These are phyloP conservation scores for Xylariaceae sp. DNA, from an alignment of 2,329 filamentous ascomycete genomes.

Conservation along the genomic window DNA sequence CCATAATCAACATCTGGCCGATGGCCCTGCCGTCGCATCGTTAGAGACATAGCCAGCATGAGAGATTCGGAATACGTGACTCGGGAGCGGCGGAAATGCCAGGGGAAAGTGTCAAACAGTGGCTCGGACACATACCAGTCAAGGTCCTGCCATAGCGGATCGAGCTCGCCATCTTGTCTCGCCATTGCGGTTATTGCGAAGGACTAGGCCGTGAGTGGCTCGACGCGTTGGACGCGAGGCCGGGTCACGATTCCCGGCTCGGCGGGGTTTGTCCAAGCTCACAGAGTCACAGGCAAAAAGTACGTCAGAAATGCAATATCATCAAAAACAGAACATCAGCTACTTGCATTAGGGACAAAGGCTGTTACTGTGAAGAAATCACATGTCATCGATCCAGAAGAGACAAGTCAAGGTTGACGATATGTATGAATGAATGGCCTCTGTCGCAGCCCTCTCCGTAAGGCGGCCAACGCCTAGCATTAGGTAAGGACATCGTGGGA, in stretches of 20 bases:
- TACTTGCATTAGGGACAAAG: too few relatives aligned
- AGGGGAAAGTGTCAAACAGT: neutral
- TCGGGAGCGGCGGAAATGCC: too few relatives aligned
- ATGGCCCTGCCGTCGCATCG: constrained; percentile 51
- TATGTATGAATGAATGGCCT: constrained; percentile 4
- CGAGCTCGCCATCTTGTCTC: constrained; percentile 43
- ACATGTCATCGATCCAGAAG: too few relatives aligned
- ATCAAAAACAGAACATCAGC: constrained; percentile 14
- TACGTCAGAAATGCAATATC: neutral
- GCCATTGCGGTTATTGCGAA: constrained; percentile 29
- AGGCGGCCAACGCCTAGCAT: constrained; percentile 8
- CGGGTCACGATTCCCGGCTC: constrained; percentile 14
- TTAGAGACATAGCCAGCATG: constrained; percentile 19
- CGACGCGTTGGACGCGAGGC: constrained; percentile 26
- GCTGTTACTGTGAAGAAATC: too few relatives aligned
- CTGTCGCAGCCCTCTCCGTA: neutral
- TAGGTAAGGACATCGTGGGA: constrained; percentile 7
- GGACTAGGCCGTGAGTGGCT: neutral
- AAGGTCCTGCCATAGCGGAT: constrained; percentile 68
- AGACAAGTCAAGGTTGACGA: too few relatives aligned
- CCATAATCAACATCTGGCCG: constrained; percentile 76
- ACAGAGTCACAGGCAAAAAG: constrained; percentile 7
- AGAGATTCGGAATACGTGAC: neutral
- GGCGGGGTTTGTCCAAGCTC: constrained; percentile 6
- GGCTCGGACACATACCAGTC: constrained; percentile 60